These are phyloP conservation scores for Camptophora hylomeconis DNA, from an alignment of 2,329 filamentous ascomycete species.

Conservation along the genomic window DNA sequence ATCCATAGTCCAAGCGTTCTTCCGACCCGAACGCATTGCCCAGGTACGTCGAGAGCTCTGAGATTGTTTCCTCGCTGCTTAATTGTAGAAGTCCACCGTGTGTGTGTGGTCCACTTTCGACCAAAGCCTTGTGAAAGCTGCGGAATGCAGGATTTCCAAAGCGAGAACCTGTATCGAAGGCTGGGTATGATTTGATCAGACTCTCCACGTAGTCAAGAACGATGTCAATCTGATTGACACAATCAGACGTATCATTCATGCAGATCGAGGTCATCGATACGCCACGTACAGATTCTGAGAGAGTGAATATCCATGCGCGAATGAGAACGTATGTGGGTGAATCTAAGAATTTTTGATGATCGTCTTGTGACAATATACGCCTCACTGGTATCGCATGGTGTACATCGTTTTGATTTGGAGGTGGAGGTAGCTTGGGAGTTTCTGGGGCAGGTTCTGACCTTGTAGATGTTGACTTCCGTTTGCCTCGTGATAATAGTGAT, in stretches of 20 bases:
- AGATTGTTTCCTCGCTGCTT: slow-evolving; percentile 37
- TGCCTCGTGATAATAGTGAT: slow-evolving; percentile 19
- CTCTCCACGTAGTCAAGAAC: slow-evolving; percentile 59
- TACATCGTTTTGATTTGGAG: slow-evolving; percentile 48
- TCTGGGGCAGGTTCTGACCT: slow-evolving; percentile 49
- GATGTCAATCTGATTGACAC: slow-evolving; percentile 50
- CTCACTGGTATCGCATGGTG: slow-evolving; percentile 56
- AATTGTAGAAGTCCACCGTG: slow-evolving; percentile 29
- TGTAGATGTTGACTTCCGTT: slow-evolving; percentile 20
- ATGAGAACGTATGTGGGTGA: slow-evolving; percentile 67
- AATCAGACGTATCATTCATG: slow-evolving; percentile 44
- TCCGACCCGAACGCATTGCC: slow-evolving; percentile 74
- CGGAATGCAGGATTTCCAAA: slow-evolving; percentile 94
- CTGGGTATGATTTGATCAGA: slow-evolving; percentile 57
- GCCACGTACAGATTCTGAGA: slow-evolving; percentile 69
- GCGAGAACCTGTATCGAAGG: slow-evolving; percentile 76
- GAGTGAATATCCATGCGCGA: slow-evolving; percentile 69
- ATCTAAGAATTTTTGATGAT: slow-evolving; percentile 68
- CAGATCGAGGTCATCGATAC: slow-evolving; percentile 50
- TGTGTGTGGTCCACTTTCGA: slow-evolving; percentile 26
- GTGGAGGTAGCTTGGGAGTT: slow-evolving; percentile 60
- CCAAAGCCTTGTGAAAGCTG: slow-evolving; percentile 51
- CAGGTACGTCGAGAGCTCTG: slow-evolving; percentile 70
- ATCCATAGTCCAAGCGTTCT: slow-evolving; percentile 86
- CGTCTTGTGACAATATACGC: slow-evolving; percentile 66